These are phyloP conservation scores for Bifiguratus adelaidae DNA, from an alignment of 192 early-diverging fungal genomes.

Conservation along the genomic window DNA sequence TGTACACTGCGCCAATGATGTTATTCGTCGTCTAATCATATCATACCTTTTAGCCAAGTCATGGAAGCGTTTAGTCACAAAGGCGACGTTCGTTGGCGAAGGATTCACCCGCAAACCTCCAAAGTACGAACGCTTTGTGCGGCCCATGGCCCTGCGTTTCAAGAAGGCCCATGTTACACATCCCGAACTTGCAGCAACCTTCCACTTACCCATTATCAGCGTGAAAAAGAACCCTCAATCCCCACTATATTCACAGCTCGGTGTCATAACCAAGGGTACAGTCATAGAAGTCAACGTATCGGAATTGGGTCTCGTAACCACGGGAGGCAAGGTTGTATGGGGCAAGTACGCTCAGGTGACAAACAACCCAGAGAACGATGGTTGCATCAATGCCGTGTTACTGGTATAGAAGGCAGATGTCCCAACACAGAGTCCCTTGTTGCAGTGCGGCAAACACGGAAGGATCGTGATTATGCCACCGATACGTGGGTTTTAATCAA, in stretches of 20 bases:
- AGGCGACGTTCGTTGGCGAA: constrained; percentile 98
- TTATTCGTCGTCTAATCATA: background rate
- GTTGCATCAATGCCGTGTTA: constrained; percentile 88
- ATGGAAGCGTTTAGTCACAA: constrained; percentile 99
- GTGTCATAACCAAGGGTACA: constrained; percentile 98
- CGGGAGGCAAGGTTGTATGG: constrained; percentile 97
- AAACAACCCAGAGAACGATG: constrained; percentile 98
- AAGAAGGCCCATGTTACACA: constrained; percentile 99
- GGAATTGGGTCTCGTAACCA: constrained; percentile 94
- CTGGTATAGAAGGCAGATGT: constrained; percentile 74
- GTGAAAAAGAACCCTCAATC: constrained; percentile 99
- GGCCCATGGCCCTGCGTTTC: constrained; percentile 94
- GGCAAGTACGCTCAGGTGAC: constrained; percentile 93
- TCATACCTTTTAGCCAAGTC: constrained; percentile 52
- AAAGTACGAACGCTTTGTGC: constrained; percentile 98
- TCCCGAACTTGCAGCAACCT: constrained; percentile 95
- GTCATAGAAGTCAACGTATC: constrained; percentile 91
- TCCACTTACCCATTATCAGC: constrained; percentile 91
- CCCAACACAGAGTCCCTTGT: no score
- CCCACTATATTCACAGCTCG: constrained; percentile 92
- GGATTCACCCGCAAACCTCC: constrained; percentile 99
- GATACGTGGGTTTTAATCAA: no score
- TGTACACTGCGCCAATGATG: no score
- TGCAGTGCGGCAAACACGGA: no score
- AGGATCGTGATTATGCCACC: no score